Evolutionary conservation across 176 grass and related monocot species (phyloP).

Genomic region (Cenchrus americanus): DNA sequence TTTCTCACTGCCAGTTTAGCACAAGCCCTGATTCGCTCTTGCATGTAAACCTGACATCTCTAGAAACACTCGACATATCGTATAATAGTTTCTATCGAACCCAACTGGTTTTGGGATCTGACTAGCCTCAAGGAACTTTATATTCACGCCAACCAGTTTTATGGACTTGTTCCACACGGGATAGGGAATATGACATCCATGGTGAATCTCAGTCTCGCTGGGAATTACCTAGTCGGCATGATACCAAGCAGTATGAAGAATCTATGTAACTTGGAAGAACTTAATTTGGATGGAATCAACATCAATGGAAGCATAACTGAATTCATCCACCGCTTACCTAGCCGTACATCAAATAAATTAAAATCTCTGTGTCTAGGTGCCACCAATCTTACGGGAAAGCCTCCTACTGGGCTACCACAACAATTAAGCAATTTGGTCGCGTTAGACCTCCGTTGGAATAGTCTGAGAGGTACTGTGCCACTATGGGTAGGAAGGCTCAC

Average conservation of each 20-base stretch:
- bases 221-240: background rate
- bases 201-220: rapidly evolving
- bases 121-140: background rate
- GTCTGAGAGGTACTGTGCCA: slow-evolving; percentile 16
- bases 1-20: background rate
- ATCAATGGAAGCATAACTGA: slow-evolving; percentile 33
- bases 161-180: background rate
- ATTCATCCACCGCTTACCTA: background rate
- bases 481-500: slow-evolving; percentile 13
- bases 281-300: rapidly evolving
- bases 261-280: slow-evolving; percentile 14
- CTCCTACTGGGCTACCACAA: background rate
- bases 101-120: slow-evolving; percentile 26
- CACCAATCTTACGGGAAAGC: slow-evolving; percentile 22
- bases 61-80: background rate
- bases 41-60: slow-evolving; percentile 32
- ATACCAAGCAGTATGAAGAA: background rate
- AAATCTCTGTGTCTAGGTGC: rapidly evolving
- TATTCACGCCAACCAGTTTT: rapidly evolving
- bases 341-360: background rate
- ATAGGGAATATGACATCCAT: slow-evolving; percentile 34
- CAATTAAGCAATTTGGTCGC: background rate
- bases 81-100: background rate
- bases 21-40: background rate
- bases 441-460: background rate